Base-by-base conservation (phyloP, 768 basidiomycete species). In the Amanita exitialis region DNA sequence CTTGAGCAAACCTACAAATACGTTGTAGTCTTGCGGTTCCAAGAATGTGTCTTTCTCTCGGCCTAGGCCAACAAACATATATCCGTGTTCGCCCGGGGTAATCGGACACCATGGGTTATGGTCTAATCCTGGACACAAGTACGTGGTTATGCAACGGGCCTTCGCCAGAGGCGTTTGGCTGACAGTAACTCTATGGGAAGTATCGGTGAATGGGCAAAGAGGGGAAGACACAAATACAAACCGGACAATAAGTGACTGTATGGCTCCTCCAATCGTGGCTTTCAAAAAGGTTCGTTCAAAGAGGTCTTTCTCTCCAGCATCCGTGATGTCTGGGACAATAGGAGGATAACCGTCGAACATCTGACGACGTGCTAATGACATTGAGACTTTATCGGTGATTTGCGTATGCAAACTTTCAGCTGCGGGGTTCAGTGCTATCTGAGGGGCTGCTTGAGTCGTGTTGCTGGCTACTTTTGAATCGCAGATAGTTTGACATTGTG, bases 51-150 rank as follows among this genome's bases (percentile, higher is more conserved):
- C 62, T 38, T 65, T 62, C 37, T 79, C 77, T 37, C 62, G 67
- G 7, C 72, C 73, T 47, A 78, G 65, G 15, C 76, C 78, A 23
- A 79, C 75, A 42, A 79, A 78, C 63, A 80, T 74, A 56, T 70
- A 80, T 1, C 77, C 78, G 52, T 78, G 74, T 47, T 72, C 59
- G 7, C 77, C 78, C 8, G 76, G 74, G 1, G 49, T 58, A 4
- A 63, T 59, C 2, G 78, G 78, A 41, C 73, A 74, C 79, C 78
- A 80, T 9, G 75, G 74, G 51, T 79, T 79, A 44, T 73, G 71
- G 44, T 73, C 69, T 15, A 75, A 59, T 28, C 76, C 71, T 2
- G 77, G 78, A 47, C 75, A 77, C 2, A 79, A 58, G 57, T 76
- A 76, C 28, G 66, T 70, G 6, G 60, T 59, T 30, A 76, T 66